Base-by-base conservation (phyloP, 805 yeast species). In the Pichia manshurica region DNA sequence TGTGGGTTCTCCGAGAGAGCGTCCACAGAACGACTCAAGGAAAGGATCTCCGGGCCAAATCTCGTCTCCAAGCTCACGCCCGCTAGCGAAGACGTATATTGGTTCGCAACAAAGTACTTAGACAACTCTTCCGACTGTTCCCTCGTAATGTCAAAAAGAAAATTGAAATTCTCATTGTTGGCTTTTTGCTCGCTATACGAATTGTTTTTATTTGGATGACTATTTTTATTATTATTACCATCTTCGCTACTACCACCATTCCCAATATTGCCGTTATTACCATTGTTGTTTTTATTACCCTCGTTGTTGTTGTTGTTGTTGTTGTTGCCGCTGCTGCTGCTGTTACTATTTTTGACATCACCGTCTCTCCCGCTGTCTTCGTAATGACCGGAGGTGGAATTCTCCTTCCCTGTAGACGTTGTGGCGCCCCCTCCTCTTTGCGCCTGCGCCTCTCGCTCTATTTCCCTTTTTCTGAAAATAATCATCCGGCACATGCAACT, bases 1-100 rank as follows among this genome's bases (percentile, higher is more conserved):
- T 45, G 31, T 13, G 63, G 56, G 25, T 55, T 49, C 5, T 46
- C 22, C n/a, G 55, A 45, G 20, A 56, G 39, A 28, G 44, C 22
- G 39, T 53, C 50, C 8, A 61, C 25, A 29, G 48, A 46, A n/a
- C 39, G 34, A 19, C 43, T 44, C 2, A 50, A 17, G 5, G 42
- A 10, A 8, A 36, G 25, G 17, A 52, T 43, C n/a, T 47, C 48
- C 1, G 31, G 23, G 10, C 37, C 31, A 36, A 25, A 21, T 8
- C 35, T 13, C 13, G 28, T 20, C 10, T 36, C 37, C 10, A 25
- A 10, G 10, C 10, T 8, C 10, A 25, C 29, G 29, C 29, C 29
- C 10, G 7, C 29, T 25, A 25, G 29, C 3, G 38, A 33, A 10
- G 19, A 15, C 10, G 16, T 4, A 22, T 34, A 44, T 29, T 45